Percentiles rank a stretch among this genome's conserved stretches.
Conservation (phyloP, 495 filamentous ascomycete genomes). For the Penicillium longicatenatum region DNA sequence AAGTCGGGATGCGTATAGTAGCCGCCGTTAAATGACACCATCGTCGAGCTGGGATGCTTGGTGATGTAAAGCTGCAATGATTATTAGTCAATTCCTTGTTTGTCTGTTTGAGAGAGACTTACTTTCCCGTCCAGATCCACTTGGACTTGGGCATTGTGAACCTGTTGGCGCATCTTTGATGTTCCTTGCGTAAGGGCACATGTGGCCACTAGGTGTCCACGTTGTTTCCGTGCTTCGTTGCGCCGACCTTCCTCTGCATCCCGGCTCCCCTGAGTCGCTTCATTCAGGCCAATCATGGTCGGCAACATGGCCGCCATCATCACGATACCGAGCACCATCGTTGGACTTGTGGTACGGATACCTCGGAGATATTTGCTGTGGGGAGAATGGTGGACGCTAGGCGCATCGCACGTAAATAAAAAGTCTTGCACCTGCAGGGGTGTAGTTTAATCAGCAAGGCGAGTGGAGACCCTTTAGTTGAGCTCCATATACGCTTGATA, state of each 20-base stretch:
- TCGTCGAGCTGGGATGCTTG: conserved; percentile 21
- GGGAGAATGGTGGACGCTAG: background rate
- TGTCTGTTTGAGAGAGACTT: conserved; percentile 16
- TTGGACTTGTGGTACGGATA: background rate
- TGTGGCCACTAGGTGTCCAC: conserved; percentile 24
- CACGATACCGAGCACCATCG: conserved; percentile 27
- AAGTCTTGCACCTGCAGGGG: background rate
- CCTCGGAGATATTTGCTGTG: background rate
- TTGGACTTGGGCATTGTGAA: conserved; percentile 31
- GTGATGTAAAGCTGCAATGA: conserved; percentile 28
- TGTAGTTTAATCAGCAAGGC: background rate
- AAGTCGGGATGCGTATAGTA: conserved; percentile 30
- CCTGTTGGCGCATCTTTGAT: conserved; percentile 20
- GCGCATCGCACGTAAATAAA: background rate
- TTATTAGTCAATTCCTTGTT: background rate
- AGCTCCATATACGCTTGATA: conserved; percentile 6
- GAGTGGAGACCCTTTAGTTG: conserved; percentile 9
- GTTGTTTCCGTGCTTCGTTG: conserved; percentile 23
- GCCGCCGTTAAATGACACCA: conserved; percentile 30
- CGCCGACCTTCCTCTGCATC: conserved; percentile 28
- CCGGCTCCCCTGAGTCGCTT: conserved; percentile 25
- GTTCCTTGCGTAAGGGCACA: conserved; percentile 23
- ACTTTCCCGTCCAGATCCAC: conserved; percentile 30
- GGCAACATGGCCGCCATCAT: conserved; percentile 37
- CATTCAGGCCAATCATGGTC: conserved; percentile 32